Percentiles rank a stretch among this genome's conserved stretches.
Conservation (phyloP, 768 basidiomycete species). For the Lactarius hatsudake region DNA sequence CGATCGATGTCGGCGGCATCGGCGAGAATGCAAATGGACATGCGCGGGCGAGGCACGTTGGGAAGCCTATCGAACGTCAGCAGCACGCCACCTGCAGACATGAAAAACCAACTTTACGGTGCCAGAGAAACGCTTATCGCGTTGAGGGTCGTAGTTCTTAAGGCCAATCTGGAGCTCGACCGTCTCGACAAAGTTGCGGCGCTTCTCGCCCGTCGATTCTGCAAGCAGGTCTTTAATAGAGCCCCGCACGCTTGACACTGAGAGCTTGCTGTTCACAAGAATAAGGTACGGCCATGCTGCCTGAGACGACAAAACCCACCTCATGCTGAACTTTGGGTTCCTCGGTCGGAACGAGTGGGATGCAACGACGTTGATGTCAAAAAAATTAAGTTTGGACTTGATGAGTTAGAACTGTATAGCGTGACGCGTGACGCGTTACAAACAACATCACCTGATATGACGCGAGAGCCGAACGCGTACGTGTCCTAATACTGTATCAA, state of each 20-base stretch:
- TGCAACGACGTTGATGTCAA: constrained; percentile 7
- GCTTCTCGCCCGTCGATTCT: constrained; percentile 82
- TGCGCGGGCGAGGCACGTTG: constrained; percentile 95
- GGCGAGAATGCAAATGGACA: constrained; percentile 99
- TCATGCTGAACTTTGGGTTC: constrained; percentile 26
- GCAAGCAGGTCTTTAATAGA: constrained; percentile 89
- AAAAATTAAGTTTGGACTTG: constrained; percentile 20
- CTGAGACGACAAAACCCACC: constrained; percentile 11
- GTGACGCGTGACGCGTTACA: constrained; percentile 29
- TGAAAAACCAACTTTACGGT: constrained; percentile 79
- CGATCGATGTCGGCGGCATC: constrained; percentile 99
- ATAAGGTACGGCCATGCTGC: neutral
- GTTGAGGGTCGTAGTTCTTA: constrained; percentile 99
- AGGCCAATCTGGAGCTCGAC: constrained; percentile 95
- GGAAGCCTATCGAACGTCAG: constrained; percentile 61
- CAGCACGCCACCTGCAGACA: neutral
- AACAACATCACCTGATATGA: neutral
- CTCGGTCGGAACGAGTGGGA: constrained; percentile 3
- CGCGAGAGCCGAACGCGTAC: neutral
- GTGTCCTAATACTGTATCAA: neutral
- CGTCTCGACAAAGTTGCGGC: constrained; percentile 93
- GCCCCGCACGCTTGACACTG: constrained; percentile 99
- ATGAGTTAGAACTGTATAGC: constrained; percentile 18
- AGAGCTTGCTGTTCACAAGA: constrained; percentile 65
- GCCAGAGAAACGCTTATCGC: constrained; percentile 99